Conservation (phyloP, 2,329 filamentous ascomycete genomes). For the Gnomoniopsis sp. region DNA sequence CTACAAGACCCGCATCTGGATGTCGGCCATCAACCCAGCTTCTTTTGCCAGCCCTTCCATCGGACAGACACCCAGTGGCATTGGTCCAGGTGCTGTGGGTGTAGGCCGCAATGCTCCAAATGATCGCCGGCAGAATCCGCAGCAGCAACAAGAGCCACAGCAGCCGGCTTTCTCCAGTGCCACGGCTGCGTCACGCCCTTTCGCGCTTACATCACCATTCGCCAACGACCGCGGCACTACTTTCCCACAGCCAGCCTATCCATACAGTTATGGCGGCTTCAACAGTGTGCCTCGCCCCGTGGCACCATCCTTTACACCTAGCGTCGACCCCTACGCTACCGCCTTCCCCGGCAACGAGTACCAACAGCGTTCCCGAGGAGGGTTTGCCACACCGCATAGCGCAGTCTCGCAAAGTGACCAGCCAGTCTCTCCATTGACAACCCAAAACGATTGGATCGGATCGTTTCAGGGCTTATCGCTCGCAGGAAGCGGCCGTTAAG, state of each 20-base stretch:
- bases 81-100: constrained; percentile 64
- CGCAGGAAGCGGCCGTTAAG: constrained; percentile 58
- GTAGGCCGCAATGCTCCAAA: constrained; percentile 45
- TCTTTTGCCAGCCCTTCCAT: constrained; percentile 82
- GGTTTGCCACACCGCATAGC: constrained; percentile 41
- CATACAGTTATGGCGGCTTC: constrained; percentile 43
- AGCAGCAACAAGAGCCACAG: constrained; percentile 37
- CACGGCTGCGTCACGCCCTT: constrained; percentile 36
- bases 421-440: constrained; percentile 37
- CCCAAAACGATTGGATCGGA: constrained; percentile 57
- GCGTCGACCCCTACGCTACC: constrained; percentile 38
- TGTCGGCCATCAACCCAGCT: constrained; percentile 97
- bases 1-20: constrained; percentile 99
- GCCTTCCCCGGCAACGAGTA: constrained; percentile 44
- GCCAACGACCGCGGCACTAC: constrained; percentile 38
- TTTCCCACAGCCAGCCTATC: constrained; percentile 34
- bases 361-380: constrained; percentile 36
- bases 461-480: constrained; percentile 71
- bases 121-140: constrained; percentile 48
- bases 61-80: constrained; percentile 65
- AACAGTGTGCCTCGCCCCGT: constrained; percentile 35
- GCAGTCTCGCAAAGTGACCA: constrained; percentile 34
- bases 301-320: constrained; percentile 35
- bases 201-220: constrained; percentile 39
- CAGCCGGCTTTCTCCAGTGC: constrained; percentile 35